A percentile compares a stretch with the other conserved stretches of the same genome.
Conservation (phyloP, 108 stramenopile species). For the Tribonema minus region DNA sequence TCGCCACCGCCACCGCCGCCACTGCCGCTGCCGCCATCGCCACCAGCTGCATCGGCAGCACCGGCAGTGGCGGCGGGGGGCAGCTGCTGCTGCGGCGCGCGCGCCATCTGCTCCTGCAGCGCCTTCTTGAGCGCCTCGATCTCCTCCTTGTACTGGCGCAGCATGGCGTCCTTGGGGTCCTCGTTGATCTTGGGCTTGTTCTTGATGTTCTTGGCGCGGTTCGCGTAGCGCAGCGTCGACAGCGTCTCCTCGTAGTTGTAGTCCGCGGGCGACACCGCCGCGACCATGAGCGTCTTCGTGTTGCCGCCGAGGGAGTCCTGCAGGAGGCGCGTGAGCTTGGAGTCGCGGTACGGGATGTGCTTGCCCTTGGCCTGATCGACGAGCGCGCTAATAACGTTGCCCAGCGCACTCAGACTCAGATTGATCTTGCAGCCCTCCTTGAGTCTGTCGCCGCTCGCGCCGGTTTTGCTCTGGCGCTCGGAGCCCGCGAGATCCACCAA, state of each 20-base stretch:
- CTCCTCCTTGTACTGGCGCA: conserved; percentile 70
- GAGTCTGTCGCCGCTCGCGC: conserved; percentile 58
- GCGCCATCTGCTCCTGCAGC: conserved; percentile 14
- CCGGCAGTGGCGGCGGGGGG: conserved; percentile 15
- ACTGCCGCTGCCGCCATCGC: conserved; percentile 2
- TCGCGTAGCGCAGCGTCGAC: conserved; percentile 65
- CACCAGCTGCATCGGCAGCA: neutral
- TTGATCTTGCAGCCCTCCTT: conserved; percentile 72
- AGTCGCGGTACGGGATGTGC: conserved; percentile 67
- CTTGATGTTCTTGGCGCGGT: conserved; percentile 65
- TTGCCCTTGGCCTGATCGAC: conserved; percentile 56
- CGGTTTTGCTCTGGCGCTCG: conserved; percentile 62
- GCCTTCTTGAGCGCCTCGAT: conserved; percentile 67
- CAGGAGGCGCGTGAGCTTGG: conserved; percentile 59
- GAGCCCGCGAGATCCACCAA: conserved; percentile 64
- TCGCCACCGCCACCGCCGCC: too few relatives aligned
- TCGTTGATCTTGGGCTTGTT: conserved; percentile 67
- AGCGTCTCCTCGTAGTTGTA: conserved; percentile 68
- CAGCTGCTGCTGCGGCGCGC: too few relatives aligned
- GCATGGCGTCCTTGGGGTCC: conserved; percentile 62
- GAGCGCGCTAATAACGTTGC: conserved; percentile 71
- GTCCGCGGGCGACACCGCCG: conserved; percentile 65
- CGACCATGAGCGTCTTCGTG: conserved; percentile 70
- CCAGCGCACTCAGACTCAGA: conserved; percentile 88
- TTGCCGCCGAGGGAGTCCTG: conserved; percentile 65